Evolutionary conservation across 2,329 filamentous ascomycete species (phyloP).

Genomic region (Microdochium nivale): DNA sequence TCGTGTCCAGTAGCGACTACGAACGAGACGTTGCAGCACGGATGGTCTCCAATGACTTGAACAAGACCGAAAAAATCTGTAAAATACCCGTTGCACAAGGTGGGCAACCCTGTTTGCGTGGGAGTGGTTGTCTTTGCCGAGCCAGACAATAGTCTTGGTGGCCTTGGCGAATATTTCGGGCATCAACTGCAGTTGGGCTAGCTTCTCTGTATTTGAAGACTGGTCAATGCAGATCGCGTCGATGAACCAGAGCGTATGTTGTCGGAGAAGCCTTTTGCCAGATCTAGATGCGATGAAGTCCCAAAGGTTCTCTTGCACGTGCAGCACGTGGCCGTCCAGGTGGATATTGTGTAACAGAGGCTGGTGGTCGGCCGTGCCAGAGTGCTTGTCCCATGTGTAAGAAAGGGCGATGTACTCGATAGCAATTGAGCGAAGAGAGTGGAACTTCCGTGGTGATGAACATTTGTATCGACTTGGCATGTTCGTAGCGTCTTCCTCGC

Average conservation of each 20-base stretch:
- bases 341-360: background rate
- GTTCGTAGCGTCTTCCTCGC: background rate
- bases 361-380: background rate
- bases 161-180: background rate
- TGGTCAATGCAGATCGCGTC: background rate
- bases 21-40: background rate
- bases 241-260: background rate
- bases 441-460: background rate
- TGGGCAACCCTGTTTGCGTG: background rate
- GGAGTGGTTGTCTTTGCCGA: background rate
- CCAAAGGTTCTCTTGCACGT: background rate
- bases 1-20: background rate
- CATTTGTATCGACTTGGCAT: background rate
- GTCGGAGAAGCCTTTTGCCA: background rate
- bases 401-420: background rate
- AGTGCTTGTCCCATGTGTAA: background rate
- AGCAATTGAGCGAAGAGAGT: background rate
- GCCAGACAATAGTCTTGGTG: background rate
- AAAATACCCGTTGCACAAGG: background rate
- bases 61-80: too few relatives aligned
- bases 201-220: background rate
- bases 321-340: background rate
- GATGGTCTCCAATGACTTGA: background rate
- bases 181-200: background rate
- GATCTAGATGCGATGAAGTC: background rate